Conservation (phyloP, 495 filamentous ascomycete genomes). For the Aspergillus egyptiacus region DNA sequence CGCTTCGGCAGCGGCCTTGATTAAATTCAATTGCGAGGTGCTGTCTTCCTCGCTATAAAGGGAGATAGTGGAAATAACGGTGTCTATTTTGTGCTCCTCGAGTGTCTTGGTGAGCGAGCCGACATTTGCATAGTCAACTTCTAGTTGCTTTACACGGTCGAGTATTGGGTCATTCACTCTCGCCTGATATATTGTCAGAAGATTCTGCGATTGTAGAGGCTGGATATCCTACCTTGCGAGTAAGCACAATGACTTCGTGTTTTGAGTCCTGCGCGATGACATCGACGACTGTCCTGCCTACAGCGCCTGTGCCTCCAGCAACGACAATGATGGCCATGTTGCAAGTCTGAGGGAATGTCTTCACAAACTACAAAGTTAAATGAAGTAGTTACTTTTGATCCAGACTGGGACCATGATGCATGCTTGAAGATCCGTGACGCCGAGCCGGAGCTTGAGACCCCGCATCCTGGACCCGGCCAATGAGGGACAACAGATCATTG, state of each 20-base stretch:
- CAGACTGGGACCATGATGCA: too few species aligned
- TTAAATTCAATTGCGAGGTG: constrained; percentile 40
- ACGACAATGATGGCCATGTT: constrained; percentile 45
- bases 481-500: too few species aligned
- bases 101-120: constrained; percentile 31
- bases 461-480: too few species aligned
- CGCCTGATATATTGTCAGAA: constrained; percentile 6
- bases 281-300: constrained; percentile 49
- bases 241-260: constrained; percentile 41
- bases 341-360: too few species aligned
- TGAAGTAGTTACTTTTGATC: too few species aligned
- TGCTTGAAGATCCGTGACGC: too few species aligned
- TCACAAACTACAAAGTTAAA: too few species aligned
- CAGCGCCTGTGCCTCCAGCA: constrained; percentile 47
- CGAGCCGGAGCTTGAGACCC: too few species aligned
- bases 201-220: too few species aligned
- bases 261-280: constrained; percentile 30
- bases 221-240: constrained; percentile 25
- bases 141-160: constrained; percentile 15
- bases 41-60: constrained; percentile 31
- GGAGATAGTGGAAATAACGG: constrained; percentile 45
- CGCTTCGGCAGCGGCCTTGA: constrained; percentile 44
- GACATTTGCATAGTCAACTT: constrained; percentile 42
- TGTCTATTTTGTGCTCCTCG: constrained; percentile 43
- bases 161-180: constrained; percentile 3